Conservation (phyloP, 2,329 filamentous ascomycete species). For the Aspergillus unguis region DNA sequence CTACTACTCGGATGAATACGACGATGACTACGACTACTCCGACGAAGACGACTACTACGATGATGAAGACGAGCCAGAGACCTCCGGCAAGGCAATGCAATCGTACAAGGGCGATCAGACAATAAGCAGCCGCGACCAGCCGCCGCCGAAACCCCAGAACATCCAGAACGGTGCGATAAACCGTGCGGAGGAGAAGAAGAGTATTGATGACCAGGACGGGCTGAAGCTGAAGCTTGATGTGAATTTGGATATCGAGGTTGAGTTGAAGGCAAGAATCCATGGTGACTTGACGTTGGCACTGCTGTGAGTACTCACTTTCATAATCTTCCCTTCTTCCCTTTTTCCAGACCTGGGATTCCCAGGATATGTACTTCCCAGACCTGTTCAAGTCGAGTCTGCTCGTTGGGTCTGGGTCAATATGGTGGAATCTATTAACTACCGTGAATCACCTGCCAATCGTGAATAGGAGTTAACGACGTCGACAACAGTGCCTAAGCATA, state of each 20-base stretch:
- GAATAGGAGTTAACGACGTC: constrained; percentile 6
- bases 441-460: constrained; percentile 1
- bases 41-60: constrained; percentile 28
- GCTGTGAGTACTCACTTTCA: constrained; percentile 33
- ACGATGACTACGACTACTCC: constrained; percentile 19
- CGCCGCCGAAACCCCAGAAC: neutral
- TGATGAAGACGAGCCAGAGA: constrained; percentile 31
- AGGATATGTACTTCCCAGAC: neutral
- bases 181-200: constrained; percentile 22
- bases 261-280: constrained; percentile 62
- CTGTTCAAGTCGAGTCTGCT: neutral
- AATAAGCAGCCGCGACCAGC: constrained; percentile 15
- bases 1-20: constrained; percentile 31
- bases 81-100: constrained; percentile 27
- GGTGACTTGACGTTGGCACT: constrained; percentile 59
- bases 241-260: constrained; percentile 62
- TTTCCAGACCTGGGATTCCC: neutral
- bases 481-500: constrained; percentile 4
- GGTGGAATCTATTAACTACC: neutral
- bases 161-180: constrained; percentile 22
- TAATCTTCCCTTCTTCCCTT: neutral
- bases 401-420: neutral
- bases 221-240: constrained; percentile 57
- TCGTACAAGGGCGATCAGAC: constrained; percentile 21
- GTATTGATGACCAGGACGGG: constrained; percentile 38